These are phyloP conservation scores for Penicillium coprophilum DNA, from an alignment of 495 filamentous ascomycete species.

Conservation along the genomic window DNA sequence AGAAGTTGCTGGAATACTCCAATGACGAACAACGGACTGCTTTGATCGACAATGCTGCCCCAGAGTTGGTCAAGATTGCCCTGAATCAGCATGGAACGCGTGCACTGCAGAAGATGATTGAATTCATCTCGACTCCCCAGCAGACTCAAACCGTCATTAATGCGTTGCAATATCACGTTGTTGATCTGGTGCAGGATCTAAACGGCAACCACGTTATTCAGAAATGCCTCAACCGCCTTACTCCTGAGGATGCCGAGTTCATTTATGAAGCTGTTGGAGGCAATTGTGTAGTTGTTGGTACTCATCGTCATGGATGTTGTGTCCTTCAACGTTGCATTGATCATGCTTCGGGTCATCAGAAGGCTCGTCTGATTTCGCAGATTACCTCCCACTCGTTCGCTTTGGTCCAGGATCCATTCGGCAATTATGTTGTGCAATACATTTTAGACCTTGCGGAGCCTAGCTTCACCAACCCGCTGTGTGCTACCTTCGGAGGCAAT, in stretches of 20 bases:
- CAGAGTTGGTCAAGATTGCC: constrained; percentile 84
- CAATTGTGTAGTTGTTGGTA: constrained; percentile 86
- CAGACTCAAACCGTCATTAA: constrained; percentile 79
- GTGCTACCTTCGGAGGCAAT: constrained; percentile 70
- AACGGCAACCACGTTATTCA: constrained; percentile 99
- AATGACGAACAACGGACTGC: constrained; percentile 91
- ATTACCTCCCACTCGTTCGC: constrained; percentile 80
- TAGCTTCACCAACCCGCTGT: constrained; percentile 80
- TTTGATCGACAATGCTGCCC: constrained; percentile 82
- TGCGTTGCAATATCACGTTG: constrained; percentile 74
- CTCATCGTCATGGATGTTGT: constrained; percentile 96
- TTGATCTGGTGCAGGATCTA: constrained; percentile 90
- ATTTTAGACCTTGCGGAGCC: constrained; percentile 88
- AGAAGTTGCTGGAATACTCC: constrained; percentile 92
- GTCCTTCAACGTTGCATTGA: constrained; percentile 98
- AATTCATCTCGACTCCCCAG: constrained; percentile 79
- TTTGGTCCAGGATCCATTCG: constrained; percentile 93
- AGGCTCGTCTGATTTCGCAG: constrained; percentile 76
- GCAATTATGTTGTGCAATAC: constrained; percentile 98
- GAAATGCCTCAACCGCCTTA: constrained; percentile 94
- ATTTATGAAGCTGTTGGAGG: constrained; percentile 91
- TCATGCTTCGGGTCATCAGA: constrained; percentile 87
- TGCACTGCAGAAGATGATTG: constrained; percentile 98
- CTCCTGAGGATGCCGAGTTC: constrained; percentile 79
- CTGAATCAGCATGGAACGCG: constrained; percentile 95